Evolutionary conservation across 306 rosid genomes (phyloP).

Genomic region (Chamaecrista fasciculata): DNA sequence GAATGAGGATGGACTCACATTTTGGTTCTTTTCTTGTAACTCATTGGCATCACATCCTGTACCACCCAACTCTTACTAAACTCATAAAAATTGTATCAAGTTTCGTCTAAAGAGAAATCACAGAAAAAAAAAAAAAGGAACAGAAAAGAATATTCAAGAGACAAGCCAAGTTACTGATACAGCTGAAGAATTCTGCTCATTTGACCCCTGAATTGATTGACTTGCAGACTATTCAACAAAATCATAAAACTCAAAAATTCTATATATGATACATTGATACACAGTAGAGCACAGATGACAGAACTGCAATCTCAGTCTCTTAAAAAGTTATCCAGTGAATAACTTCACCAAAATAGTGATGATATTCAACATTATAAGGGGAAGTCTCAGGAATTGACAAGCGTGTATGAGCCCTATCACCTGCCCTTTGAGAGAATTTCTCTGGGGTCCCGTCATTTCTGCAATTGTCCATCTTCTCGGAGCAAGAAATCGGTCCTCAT

Average conservation of each 20-base stretch:
- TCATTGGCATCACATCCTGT: too few relatives aligned
- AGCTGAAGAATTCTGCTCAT: conserved; percentile 2
- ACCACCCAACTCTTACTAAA: too few relatives aligned
- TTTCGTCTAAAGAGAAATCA: too few relatives aligned
- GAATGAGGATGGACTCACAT: too few relatives aligned
- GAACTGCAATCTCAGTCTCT: background rate
- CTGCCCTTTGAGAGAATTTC: conserved; percentile 67
- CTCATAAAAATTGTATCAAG: too few relatives aligned
- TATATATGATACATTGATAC: conserved; percentile 15
- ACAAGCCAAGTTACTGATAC: background rate
- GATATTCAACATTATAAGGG: conserved; percentile 62
- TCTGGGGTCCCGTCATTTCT: conserved; percentile 49
- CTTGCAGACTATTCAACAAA: background rate
- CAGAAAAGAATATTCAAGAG: background rate
- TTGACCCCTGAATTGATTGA: background rate
- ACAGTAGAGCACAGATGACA: background rate
- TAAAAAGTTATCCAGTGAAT: conserved; percentile 51
- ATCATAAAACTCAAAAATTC: conserved; percentile 6
- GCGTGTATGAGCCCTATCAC: conserved; percentile 66
- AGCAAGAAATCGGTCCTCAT: conserved; percentile 84
- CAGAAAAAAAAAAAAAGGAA: background rate
- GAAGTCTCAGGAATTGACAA: conserved; percentile 70
- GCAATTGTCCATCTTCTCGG: conserved; percentile 78
- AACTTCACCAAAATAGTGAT: conserved; percentile 51
- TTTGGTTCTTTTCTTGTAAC: too few relatives aligned